These are phyloP conservation scores for Plasmodium inui DNA, from an alignment of 169 alveolate species.

Conservation along the genomic window DNA sequence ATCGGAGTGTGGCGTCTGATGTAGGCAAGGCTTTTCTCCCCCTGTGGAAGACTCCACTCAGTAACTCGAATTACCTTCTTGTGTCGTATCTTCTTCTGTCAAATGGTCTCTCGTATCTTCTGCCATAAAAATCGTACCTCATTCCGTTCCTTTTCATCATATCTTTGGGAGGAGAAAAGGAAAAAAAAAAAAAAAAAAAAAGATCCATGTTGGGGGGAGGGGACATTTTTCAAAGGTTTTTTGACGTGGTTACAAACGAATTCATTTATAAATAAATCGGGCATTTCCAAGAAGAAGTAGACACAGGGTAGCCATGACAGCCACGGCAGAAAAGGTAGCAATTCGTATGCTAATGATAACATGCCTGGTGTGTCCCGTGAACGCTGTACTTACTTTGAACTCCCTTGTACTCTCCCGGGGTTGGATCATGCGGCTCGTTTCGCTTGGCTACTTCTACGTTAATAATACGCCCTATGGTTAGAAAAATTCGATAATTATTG, in stretches of 20 bases:
- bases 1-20: background rate
- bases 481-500: conserved; percentile 27
- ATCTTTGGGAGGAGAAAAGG: conserved; percentile 10
- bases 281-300: background rate
- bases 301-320: background rate
- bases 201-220: background rate
- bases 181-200: background rate
- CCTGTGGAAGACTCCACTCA: background rate
- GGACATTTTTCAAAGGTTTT: background rate
- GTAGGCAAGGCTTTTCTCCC: background rate
- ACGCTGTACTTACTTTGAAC: conserved; percentile 27
- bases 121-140: conserved; percentile 50
- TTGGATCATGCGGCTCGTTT: conserved; percentile 75
- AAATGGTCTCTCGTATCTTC: conserved; percentile 61
- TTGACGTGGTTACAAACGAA: background rate
- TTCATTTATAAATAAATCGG: background rate
- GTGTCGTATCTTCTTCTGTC: conserved; percentile 60
- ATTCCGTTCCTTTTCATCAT: conserved; percentile 41
- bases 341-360: background rate
- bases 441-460: conserved; percentile 74
- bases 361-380: background rate
- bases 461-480: conserved; percentile 63
- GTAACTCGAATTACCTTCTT: conserved; percentile 65
- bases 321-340: background rate
- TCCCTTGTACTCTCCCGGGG: conserved; percentile 75